Evolutionary conservation across 1,284 basidiomycete genomes (phyloP), one percentile per base, ranked within the genome.

Genomic region (Cronartium quercuum): DNA sequence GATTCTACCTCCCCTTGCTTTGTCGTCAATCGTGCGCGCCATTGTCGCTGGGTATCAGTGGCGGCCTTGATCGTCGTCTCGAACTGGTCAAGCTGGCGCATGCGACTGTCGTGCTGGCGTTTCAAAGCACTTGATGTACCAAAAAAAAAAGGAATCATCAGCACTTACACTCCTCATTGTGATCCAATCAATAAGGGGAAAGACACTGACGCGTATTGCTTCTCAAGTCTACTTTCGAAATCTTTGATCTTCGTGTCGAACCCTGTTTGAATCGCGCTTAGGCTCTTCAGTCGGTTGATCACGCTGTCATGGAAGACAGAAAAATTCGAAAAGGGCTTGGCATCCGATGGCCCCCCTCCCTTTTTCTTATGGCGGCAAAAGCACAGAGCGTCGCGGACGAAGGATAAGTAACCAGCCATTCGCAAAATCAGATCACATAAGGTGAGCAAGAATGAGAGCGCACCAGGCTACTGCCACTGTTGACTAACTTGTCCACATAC

Each of bases 61-160:
- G 92, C 89, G 24, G 87, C 86, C 85, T 92, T 95, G 74, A 98
- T 86, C 66, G 91, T 89, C 13, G 85, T 84, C 82, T 98, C 95
- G 79, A 98, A 94, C 80, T 90, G 91, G 83, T 98, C 95, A 73
- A 98, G 87, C 81, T 95, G 91, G 77, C 89, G 89, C 90, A 93
- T 94, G 76, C 92, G 88, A 61, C 85, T 83, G 77, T 98, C 95
- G 55, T 97, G 86, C 80, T 94, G 91, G 78, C 90, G 90, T 81
- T 90, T 88, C 84, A 98, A 88, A 13, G 90, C 87, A 24, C 84
- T 87, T 78, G 7, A 68, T 38, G 29, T 29, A 29, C 29, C 61
- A 21, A 42, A 60, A 10, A 37, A n/a, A 5, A 18, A 10, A 64
- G 68, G 63, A 58, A 40, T 3, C 41, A 47, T 29, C n/a, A 42